Evolutionary conservation across 2,329 filamentous ascomycete genomes (phyloP), one percentile per base, ranked within the genome.

Genomic region (Myriosclerotinia curreyana): DNA sequence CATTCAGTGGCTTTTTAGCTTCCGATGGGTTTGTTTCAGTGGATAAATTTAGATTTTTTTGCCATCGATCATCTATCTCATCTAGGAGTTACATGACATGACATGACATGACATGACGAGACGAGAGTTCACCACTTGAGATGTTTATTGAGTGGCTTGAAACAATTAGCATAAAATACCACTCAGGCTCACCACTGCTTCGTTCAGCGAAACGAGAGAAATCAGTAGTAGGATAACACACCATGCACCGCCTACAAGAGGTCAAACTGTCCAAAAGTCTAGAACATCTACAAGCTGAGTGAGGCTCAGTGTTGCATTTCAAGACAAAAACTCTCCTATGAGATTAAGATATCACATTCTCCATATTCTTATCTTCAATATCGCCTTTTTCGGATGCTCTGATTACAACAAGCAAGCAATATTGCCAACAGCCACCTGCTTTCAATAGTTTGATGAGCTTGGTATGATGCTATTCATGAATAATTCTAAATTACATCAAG

Each of bases 361-460:
- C 9, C 20, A 46, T 44, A 20, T 58, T 36, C 42, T 48, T 14
- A 42, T 28, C 52, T 42, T 36, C 1, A 20, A 48, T 46, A 36
- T 36, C 15, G 38, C 25, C 17, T 31, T 31, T 15, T 49, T 12
- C 42, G 15, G 42, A 12, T 20, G 42, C 44, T 46, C n/a, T 20
- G 36, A 48, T 38, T 5, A 6, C 31, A 22, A 22, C 31, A 48
- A 48, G 44, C 42, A 59, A 34, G 40, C 42, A 36, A 54, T 36
- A 44, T 25, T 46, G 48, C 40, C 20, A 12, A 22, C 49, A 2
- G 40, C 38, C 48, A 25, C 59, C 20, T 55, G 38, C 59, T 62
- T 61, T 54, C 59, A 34, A 62, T 62, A 62, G 59, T 62, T 54
- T 54, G 48, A 44, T 31, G 25, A 34, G 49, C 49, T 62, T 34